Evolutionary conservation across 2,329 filamentous ascomycete genomes (phyloP).

Genomic region (Diaporthe vaccinii): DNA sequence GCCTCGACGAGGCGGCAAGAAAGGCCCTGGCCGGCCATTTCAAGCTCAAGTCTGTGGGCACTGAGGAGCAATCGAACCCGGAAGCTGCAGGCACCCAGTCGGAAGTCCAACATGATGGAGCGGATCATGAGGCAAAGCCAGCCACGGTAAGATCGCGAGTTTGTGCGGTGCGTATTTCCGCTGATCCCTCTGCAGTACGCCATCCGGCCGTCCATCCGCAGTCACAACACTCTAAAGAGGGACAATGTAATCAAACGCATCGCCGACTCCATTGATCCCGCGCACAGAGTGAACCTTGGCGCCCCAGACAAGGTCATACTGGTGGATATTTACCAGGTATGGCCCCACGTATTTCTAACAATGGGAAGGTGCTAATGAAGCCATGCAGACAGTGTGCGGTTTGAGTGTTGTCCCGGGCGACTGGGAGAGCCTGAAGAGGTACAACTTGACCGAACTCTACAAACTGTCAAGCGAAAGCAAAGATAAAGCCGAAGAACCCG

Average conservation of each 20-base stretch:
- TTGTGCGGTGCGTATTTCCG: not conserved
- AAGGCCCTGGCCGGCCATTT: slow-evolving; percentile 76
- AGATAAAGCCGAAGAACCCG: slow-evolving; percentile 12
- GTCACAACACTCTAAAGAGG: slow-evolving; percentile 77
- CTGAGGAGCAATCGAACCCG: slow-evolving; percentile 47
- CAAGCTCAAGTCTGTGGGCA: slow-evolving; percentile 61
- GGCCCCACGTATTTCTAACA: not conserved
- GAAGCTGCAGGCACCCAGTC: slow-evolving; percentile 39
- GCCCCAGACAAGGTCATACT: slow-evolving; percentile 84
- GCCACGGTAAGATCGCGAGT: slow-evolving; percentile 16
- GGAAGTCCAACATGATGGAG: slow-evolving; percentile 36
- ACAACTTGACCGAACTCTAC: slow-evolving; percentile 83
- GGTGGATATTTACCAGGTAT: slow-evolving; percentile 84
- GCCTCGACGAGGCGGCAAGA: slow-evolving; percentile 74
- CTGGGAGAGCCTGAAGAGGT: slow-evolving; percentile 81
- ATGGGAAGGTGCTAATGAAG: not conserved
- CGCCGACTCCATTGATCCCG: slow-evolving; percentile 73
- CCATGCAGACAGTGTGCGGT: slow-evolving; percentile 75
- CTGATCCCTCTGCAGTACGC: slow-evolving; percentile 72
- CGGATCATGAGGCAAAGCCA: slow-evolving; percentile 35
- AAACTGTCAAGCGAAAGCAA: slow-evolving; percentile 49
- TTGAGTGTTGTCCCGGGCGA: slow-evolving; percentile 83
- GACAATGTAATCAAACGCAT: slow-evolving; percentile 79
- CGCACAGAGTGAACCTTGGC: slow-evolving; percentile 83
- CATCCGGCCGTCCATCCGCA: slow-evolving; percentile 84